Conservation (phyloP, 495 filamentous ascomycete species). For the Cairneyella variabilis region DNA sequence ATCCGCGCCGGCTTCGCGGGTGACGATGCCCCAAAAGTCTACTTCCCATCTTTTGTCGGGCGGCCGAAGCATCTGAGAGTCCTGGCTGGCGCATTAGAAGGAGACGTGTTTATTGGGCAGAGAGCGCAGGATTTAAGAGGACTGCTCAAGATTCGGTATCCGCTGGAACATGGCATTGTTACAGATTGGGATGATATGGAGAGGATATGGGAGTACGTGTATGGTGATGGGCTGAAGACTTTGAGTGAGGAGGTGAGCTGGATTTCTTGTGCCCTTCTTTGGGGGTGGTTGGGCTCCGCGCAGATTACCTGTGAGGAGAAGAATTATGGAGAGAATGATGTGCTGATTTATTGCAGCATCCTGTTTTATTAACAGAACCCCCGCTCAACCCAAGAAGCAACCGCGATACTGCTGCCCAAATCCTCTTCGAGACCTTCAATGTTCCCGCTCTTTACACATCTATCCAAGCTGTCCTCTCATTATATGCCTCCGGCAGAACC, state of each 20-base stretch:
- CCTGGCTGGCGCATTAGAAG: constrained; percentile 91
- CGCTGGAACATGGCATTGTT: constrained; percentile 95
- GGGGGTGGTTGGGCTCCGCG: background rate
- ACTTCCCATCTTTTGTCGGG: constrained; percentile 97
- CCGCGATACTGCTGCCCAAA: constrained; percentile 93
- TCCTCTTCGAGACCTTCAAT: constrained; percentile 99
- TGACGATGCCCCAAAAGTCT: constrained; percentile 91
- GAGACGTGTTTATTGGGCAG: constrained; percentile 94
- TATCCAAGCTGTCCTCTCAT: constrained; percentile 93
- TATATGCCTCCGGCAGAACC: constrained; percentile 94
- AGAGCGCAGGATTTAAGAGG: constrained; percentile 86
- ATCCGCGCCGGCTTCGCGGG: constrained; percentile 97
- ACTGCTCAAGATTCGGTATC: constrained; percentile 90
- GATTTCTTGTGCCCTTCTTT: background rate
- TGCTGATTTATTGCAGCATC: constrained; percentile 57
- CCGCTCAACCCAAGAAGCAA: constrained; percentile 95
- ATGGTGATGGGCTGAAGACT: constrained; percentile 74
- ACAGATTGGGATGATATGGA: constrained; percentile 99
- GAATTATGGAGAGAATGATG: constrained; percentile 2
- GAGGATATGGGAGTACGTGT: constrained; percentile 85
- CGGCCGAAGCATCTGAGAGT: constrained; percentile 96
- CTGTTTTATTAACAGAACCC: constrained; percentile 93
- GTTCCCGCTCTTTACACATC: constrained; percentile 94
- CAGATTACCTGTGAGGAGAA: too few relatives aligned
- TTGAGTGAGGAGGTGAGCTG: constrained; percentile 83